A percentile compares a stretch with the other conserved stretches of the same genome.
Conservation (phyloP, 208 protist genomes). For the Trypanosoma congolense region DNA sequence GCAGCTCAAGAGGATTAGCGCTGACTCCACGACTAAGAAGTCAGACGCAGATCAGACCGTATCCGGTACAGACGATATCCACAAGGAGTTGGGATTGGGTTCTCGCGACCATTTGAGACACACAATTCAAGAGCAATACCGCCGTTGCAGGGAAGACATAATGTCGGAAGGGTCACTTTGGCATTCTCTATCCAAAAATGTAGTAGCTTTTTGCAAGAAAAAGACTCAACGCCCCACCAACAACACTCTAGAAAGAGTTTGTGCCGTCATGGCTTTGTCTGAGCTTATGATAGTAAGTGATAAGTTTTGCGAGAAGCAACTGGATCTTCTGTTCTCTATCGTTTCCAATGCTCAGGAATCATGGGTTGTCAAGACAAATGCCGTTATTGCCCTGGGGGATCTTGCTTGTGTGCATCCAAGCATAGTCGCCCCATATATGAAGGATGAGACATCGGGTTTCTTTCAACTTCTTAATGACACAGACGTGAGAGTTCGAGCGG, state of each 20-base stretch:
- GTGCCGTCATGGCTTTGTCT: slow-evolving; percentile 76
- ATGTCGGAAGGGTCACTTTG: slow-evolving; percentile 72
- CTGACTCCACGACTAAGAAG: slow-evolving; percentile 11
- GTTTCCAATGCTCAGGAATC: slow-evolving; percentile 66
- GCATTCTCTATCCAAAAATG: slow-evolving; percentile 41
- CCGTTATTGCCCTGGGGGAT: slow-evolving; percentile 84
- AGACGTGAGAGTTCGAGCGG: slow-evolving; percentile 80
- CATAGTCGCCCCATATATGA: slow-evolving; percentile 73
- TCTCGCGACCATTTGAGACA: slow-evolving; percentile 77
- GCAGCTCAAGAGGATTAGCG: slow-evolving; percentile 63
- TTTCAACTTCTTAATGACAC: slow-evolving; percentile 82
- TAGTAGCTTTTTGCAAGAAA: slow-evolving; percentile 49
- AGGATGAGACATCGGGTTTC: slow-evolving; percentile 66
- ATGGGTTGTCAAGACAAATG: slow-evolving; percentile 87
- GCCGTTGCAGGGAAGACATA: slow-evolving; percentile 62
- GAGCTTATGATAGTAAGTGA: slow-evolving; percentile 84
- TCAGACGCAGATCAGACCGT: slow-evolving; percentile 1
- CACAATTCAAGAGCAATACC: slow-evolving; percentile 74
- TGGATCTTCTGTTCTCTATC: slow-evolving; percentile 77
- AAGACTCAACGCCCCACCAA: slow-evolving; percentile 34
- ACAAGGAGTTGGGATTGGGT: slow-evolving; percentile 81
- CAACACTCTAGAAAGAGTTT: slow-evolving; percentile 59
- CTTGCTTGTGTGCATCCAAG: slow-evolving; percentile 88
- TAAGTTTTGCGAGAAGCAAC: slow-evolving; percentile 61
- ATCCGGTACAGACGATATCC: slow-evolving; percentile 63